Evolutionary conservation across 176 grass and related monocot species (phyloP).

Genomic region (Alopecurus myosuroides): DNA sequence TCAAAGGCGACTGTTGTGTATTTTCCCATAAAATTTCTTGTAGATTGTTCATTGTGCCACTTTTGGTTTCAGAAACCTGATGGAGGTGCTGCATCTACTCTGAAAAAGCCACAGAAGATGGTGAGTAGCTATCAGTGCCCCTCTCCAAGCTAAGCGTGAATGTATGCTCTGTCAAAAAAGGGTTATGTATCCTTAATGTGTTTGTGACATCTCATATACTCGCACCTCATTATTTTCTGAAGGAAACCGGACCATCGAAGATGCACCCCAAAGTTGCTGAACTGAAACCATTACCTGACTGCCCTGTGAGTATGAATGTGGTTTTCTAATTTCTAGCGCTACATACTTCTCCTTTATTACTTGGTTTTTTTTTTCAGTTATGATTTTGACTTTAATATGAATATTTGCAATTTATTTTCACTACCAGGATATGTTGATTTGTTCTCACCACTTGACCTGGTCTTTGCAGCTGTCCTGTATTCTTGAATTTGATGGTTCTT

Average conservation of each 20-base stretch:
- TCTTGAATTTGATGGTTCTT: too few species aligned
- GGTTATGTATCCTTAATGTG: neutral
- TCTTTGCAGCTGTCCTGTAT: too few species aligned
- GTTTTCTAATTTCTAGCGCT: neutral
- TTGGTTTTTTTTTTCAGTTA: neutral
- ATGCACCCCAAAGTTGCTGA: slow-evolving; percentile 30
- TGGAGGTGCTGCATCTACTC: slow-evolving; percentile 38
- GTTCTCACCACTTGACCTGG: too few species aligned
- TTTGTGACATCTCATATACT: too few species aligned
- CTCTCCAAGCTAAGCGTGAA: neutral
- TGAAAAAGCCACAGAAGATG: slow-evolving; percentile 42
- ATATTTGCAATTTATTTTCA: too few species aligned
- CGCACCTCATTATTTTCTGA: neutral
- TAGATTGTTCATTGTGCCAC: neutral
- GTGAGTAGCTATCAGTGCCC: slow-evolving; percentile 24
- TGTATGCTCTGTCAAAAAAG: neutral
- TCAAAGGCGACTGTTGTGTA: too few species aligned
- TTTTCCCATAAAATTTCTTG: neutral
- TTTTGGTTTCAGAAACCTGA: too few species aligned
- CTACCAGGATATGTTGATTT: too few species aligned
- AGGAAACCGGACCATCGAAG: slow-evolving; percentile 31
- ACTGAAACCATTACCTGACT: slow-evolving; percentile 22
- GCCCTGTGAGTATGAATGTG: slow-evolving; percentile 32
- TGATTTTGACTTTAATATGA: too few species aligned
- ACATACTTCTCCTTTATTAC: neutral